Evolutionary conservation across 2,329 filamentous ascomycete species (phyloP).

Genomic region (Plenodomus biglobosus): DNA sequence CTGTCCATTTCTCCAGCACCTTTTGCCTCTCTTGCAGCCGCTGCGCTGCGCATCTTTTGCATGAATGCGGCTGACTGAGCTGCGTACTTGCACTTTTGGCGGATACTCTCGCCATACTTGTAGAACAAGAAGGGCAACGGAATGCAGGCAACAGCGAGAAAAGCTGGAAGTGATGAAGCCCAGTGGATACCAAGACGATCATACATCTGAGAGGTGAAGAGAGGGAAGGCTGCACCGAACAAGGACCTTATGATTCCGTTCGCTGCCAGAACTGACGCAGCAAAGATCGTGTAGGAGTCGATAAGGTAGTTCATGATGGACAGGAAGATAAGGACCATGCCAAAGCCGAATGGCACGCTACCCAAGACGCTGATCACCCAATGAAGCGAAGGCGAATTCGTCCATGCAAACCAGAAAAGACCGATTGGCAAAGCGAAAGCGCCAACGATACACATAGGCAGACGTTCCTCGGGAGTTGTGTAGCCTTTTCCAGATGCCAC

Average conservation of each 20-base stretch:
- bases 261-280: slow-evolving; percentile 72
- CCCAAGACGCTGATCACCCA: slow-evolving; percentile 61
- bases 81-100: slow-evolving; percentile 69
- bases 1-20: slow-evolving; percentile 11
- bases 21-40: slow-evolving; percentile 18
- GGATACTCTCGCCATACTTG: slow-evolving; percentile 66
- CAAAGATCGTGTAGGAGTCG: slow-evolving; percentile 67
- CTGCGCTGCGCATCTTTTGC: slow-evolving; percentile 47
- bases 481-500: slow-evolving; percentile 53
- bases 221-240: slow-evolving; percentile 75
- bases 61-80: slow-evolving; percentile 66
- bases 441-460: slow-evolving; percentile 64
- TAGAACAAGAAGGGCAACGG: slow-evolving; percentile 78
- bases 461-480: slow-evolving; percentile 66
- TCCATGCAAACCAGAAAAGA: slow-evolving; percentile 49
- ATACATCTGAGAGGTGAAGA: slow-evolving; percentile 71
- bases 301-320: slow-evolving; percentile 48
- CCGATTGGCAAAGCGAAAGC: slow-evolving; percentile 61
- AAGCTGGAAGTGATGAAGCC: slow-evolving; percentile 72
- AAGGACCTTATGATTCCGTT: slow-evolving; percentile 79
- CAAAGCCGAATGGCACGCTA: slow-evolving; percentile 59
- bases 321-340: slow-evolving; percentile 68
- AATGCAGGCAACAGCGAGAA: slow-evolving; percentile 70
- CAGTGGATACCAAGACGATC: slow-evolving; percentile 63
- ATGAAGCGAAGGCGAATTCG: slow-evolving; percentile 53